phyloP scores from a whole-genome alignment of 2,329 filamentous ascomycete genomes.

The Penicillium fuscoglaucum region DNA sequence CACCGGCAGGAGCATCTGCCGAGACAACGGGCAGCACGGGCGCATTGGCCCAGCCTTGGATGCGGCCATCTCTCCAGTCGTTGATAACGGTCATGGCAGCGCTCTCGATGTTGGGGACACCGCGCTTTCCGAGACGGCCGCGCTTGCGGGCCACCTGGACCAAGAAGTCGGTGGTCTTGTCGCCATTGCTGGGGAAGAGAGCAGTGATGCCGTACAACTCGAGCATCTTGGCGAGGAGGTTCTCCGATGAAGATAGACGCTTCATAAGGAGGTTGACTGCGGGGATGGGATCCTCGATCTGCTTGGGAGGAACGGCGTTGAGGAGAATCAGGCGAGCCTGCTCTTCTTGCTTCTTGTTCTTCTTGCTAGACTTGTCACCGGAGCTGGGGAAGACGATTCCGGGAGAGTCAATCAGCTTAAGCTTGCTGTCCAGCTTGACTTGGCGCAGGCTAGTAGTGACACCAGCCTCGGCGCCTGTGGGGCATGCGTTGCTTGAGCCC shows the following conservation, averaged over 20 bases:
- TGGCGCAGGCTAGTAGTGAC: slow-evolving; percentile 85
- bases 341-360: slow-evolving; percentile 67
- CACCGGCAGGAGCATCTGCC: slow-evolving; percentile 35
- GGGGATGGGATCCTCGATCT: slow-evolving; percentile 88
- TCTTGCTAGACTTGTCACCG: slow-evolving; percentile 52
- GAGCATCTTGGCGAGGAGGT: slow-evolving; percentile 75
- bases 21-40: slow-evolving; percentile 61
- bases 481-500: slow-evolving; percentile 68
- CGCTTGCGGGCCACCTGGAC: slow-evolving; percentile 93
- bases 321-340: slow-evolving; percentile 80
- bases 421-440: slow-evolving; percentile 92
- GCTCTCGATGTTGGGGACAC: slow-evolving; percentile 81
- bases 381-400: slow-evolving; percentile 87
- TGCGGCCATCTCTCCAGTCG: slow-evolving; percentile 95
- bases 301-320: slow-evolving; percentile 89
- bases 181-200: slow-evolving; percentile 68
- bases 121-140: slow-evolving; percentile 82
- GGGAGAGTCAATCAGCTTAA: slow-evolving; percentile 89
- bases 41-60: slow-evolving; percentile 86
- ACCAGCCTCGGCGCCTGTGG: slow-evolving; percentile 85
- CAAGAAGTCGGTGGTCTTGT: slow-evolving; percentile 84
- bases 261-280: slow-evolving; percentile 82
- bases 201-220: slow-evolving; percentile 82
- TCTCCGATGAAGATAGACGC: slow-evolving; percentile 70
- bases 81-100: slow-evolving; percentile 91